Evolutionary conservation across 1,139 yeast species (phyloP), one percentile per base, ranked within the genome.

Genomic region (Blastobotrys raffinosifermentans): DNA sequence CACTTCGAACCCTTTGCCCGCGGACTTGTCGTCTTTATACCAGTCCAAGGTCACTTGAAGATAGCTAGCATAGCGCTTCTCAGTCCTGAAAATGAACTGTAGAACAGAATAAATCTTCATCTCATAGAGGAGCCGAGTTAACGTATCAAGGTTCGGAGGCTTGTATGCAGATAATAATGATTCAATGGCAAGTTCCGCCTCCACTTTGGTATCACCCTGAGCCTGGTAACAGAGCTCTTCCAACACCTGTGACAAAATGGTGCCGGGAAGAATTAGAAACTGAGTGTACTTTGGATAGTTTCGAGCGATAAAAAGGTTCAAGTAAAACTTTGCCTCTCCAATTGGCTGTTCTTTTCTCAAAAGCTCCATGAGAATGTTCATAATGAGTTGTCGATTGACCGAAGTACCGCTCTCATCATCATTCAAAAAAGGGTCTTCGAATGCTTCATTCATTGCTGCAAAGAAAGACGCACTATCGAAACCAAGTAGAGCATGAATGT

Each of bases 261-360:
- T 67, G 35, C 80, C 89, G 0, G 89, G 74, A 2, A 86, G 61
- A 29, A 84, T 66, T 10, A 87, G 69, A 46, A 81, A 86, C 57
- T 87, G 96, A 2, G 76, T 67, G 54, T 81, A 87, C 55, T 86
- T 86, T 2, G 95, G 79, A 45, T 79, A 76, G 53, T 83, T 85
- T 37, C 89, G 57, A 0, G 86, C 83, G 20, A 87, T 63, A 51
- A 87, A 87, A 4, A 84, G 72, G 11, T 83, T 70, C 39, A 84
- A 59, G 40, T 70, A 70, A 16, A 53, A 49, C 13, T 49, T 40
- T 37, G 17, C 57, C 11, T 47, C 58, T 2, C 55, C 38, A 29
- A 73, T 66, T 4, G 53, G 56, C 1, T 48, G 48, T 3, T 49
- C 48, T 29, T 65, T 31, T 4, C 49, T 39, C 30, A 59, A 52